Conservation (phyloP, 148 eudicot species). For the Limonium bicolor region DNA sequence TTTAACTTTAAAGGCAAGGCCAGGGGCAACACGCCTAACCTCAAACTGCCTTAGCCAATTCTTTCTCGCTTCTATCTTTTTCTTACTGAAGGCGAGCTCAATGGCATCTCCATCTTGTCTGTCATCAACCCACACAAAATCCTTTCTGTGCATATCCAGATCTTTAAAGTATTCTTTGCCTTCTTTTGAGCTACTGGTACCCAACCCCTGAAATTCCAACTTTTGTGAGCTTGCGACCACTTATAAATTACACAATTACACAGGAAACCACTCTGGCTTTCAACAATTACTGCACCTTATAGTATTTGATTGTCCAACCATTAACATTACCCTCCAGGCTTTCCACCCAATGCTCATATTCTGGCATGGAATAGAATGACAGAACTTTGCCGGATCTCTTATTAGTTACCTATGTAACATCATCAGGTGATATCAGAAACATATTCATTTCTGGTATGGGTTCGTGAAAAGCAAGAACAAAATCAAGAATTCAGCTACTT, state of each 20-base stretch:
- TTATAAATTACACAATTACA: neutral
- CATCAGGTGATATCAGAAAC: neutral
- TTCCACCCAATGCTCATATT: slow-evolving; percentile 66
- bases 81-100: slow-evolving; percentile 95
- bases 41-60: slow-evolving; percentile 80
- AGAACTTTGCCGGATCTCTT: slow-evolving; percentile 19
- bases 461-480: too few species aligned
- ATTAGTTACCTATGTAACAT: slow-evolving; percentile 41
- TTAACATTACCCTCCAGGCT: slow-evolving; percentile 30
- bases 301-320: slow-evolving; percentile 77
- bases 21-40: too few species aligned
- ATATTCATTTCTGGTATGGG: too few species aligned
- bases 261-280: neutral
- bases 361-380: slow-evolving; percentile 74
- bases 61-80: slow-evolving; percentile 92
- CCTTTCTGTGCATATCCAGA: slow-evolving; percentile 55
- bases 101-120: slow-evolving; percentile 66
- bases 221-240: neutral
- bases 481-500: too few species aligned
- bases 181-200: slow-evolving; percentile 71
- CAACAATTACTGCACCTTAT: slow-evolving; percentile 41
- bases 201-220: slow-evolving; percentile 55
- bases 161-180: slow-evolving; percentile 67
- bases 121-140: slow-evolving; percentile 64
- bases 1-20: too few species aligned